phyloP scores from a whole-genome alignment of 2,329 filamentous ascomycete genomes.

The Venturia aucupariae region DNA sequence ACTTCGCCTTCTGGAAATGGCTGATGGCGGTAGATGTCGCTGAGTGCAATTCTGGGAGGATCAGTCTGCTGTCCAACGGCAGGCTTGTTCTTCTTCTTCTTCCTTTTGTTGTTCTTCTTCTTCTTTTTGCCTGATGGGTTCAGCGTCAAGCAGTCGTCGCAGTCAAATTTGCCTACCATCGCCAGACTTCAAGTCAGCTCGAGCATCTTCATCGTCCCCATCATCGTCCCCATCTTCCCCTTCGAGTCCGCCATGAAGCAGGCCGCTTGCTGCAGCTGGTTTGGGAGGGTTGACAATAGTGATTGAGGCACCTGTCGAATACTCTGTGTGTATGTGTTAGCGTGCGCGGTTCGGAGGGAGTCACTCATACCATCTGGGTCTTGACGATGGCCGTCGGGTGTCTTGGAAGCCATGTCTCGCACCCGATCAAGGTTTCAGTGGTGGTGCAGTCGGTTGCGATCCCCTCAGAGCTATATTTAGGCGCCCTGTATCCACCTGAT shows the following conservation, averaged over 20 bases:
- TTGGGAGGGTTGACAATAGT: conserved; percentile 26
- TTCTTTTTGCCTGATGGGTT: conserved; percentile 64
- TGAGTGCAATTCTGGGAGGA: conserved; percentile 64
- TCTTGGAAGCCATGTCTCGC: conserved; percentile 29
- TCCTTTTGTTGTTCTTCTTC: conserved; percentile 56
- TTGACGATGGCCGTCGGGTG: conserved; percentile 28
- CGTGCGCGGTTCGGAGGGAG: neutral
- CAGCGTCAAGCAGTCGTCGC: neutral
- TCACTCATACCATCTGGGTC: conserved; percentile 23
- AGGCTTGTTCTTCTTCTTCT: conserved; percentile 49
- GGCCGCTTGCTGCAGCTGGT: conserved; percentile 26
- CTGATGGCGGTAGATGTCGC: conserved; percentile 62
- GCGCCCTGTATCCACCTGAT: neutral
- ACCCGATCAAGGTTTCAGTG: neutral
- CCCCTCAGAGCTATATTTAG: neutral
- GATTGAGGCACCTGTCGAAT: conserved; percentile 21
- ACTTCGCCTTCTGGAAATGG: conserved; percentile 71
- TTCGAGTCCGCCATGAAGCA: conserved; percentile 24
- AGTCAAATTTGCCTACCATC: neutral
- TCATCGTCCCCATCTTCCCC: conserved; percentile 25
- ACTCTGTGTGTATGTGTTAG: conserved; percentile 23
- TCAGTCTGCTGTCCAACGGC: conserved; percentile 48
- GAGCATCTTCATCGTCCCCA: conserved; percentile 20
- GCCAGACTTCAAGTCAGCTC: conserved; percentile 13
- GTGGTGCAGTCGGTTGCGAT: neutral